phyloP scores from a whole-genome alignment of 1,284 basidiomycete genomes.

The Boletus semigastroideus region DNA sequence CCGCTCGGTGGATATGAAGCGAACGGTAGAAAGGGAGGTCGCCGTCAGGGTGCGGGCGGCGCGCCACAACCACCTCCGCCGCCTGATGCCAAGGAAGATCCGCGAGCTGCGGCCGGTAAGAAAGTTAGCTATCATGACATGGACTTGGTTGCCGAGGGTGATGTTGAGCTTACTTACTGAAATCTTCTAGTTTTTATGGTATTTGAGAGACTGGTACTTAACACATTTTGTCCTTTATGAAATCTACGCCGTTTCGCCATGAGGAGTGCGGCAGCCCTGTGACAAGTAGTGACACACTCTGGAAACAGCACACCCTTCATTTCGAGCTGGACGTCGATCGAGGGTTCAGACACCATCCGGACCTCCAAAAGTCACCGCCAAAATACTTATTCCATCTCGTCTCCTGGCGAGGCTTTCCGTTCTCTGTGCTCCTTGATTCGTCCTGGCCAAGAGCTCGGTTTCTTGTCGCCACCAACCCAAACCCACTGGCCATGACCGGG shows the following conservation, averaged over 20 bases:
- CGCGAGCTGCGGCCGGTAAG: conserved; percentile 77
- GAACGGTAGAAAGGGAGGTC: conserved; percentile 40
- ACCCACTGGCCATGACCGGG: conserved; percentile 29
- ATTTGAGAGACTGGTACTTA: conserved; percentile 26
- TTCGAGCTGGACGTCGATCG: conserved; percentile 32
- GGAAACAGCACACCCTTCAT: conserved; percentile 24
- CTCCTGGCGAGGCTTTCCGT: conserved; percentile 29
- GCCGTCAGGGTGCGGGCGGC: conserved; percentile 39
- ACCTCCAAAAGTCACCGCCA: conserved; percentile 15
- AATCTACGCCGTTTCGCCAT: conserved; percentile 27
- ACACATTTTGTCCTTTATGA: conserved; percentile 26
- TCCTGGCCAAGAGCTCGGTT: conserved; percentile 16
- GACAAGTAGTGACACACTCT: conserved; percentile 33
- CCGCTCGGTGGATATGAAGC: conserved; percentile 40
- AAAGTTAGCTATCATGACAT: conserved; percentile 86
- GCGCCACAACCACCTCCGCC: conserved; percentile 69
- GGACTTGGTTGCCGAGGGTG: conserved; percentile 84
- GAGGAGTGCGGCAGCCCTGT: conserved; percentile 30
- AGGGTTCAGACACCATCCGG: conserved; percentile 24
- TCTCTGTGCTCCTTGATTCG: conserved; percentile 14
- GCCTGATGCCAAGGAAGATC: conserved; percentile 83
- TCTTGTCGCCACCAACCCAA: conserved; percentile 9
- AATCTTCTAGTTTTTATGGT: conserved; percentile 26
- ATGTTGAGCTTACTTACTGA: conserved; percentile 77
- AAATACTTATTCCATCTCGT: conserved; percentile 18